These are phyloP conservation scores for Termitomyces sp. DNA, from an alignment of 768 basidiomycete species.

Conservation along the genomic window DNA sequence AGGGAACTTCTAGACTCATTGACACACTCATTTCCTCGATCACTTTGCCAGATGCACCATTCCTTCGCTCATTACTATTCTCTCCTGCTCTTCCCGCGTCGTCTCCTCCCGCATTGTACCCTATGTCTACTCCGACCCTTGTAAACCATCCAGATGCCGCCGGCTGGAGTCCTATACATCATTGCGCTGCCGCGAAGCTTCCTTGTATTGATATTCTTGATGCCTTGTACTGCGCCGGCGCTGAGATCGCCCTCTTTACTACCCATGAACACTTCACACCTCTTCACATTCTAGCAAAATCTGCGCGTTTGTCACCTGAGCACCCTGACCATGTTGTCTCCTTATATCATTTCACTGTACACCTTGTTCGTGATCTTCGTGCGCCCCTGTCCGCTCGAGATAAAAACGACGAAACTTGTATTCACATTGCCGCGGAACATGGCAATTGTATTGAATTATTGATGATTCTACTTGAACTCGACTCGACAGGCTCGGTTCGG, in stretches of 20 bases:
- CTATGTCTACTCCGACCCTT: constrained; percentile 47
- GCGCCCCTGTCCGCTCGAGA: constrained; percentile 67
- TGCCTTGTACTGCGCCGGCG: constrained; percentile 70
- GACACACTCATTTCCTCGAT: constrained; percentile 54
- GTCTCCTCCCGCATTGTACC: constrained; percentile 36
- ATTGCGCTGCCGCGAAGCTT: constrained; percentile 52
- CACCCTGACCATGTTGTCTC: constrained; percentile 29
- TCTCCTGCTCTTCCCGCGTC: constrained; percentile 35
- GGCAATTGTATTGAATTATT: constrained; percentile 64
- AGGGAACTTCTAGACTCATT: constrained; percentile 39
- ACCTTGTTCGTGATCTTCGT: constrained; percentile 66
- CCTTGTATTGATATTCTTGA: constrained; percentile 66
- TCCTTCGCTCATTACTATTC: constrained; percentile 55
- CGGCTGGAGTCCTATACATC: constrained; percentile 74
- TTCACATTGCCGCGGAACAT: constrained; percentile 76
- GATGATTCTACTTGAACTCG: constrained; percentile 61
- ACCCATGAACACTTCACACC: constrained; percentile 58
- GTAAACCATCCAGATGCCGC: constrained; percentile 65
- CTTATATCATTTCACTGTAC: constrained; percentile 57
- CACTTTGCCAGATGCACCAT: constrained; percentile 42
- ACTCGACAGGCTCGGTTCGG: constrained; percentile 49
- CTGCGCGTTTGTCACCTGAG: constrained; percentile 27
- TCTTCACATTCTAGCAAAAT: constrained; percentile 61
- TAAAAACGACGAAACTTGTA: constrained; percentile 68
- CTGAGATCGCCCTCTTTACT: constrained; percentile 71